Percentiles rank a stretch among this genome's conserved stretches.
Evolutionary conservation across 345 rosid genomes (phyloP).

Genomic region (Dipteronia sinensis): DNA sequence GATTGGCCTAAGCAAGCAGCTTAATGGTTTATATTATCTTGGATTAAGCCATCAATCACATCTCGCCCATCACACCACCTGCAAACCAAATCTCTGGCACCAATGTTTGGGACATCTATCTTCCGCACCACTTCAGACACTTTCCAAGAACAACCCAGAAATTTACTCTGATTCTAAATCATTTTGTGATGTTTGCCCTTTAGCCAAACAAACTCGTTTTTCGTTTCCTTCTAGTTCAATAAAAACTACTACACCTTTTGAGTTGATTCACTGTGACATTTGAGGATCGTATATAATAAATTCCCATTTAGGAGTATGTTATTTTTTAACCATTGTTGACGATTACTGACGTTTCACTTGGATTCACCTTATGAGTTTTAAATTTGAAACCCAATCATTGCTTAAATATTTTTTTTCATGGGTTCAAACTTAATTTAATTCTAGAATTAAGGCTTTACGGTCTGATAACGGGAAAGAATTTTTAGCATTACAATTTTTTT

Average conservation of each 20-base stretch:
- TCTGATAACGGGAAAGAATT: slow-evolving; percentile 18
- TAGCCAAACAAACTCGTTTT: neutral
- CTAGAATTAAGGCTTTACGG: neutral
- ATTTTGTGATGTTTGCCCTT: neutral
- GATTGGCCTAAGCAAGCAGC: slow-evolving; percentile 17
- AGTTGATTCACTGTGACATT: slow-evolving; percentile 12
- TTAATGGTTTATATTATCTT: neutral
- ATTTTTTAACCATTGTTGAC: neutral
- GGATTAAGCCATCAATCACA: neutral
- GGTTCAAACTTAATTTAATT: slow-evolving; percentile 10
- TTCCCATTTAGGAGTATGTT: neutral
- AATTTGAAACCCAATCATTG: neutral
- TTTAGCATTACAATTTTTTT: neutral
- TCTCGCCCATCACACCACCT: neutral
- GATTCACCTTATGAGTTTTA: slow-evolving; percentile 14
- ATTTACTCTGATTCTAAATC: neutral
- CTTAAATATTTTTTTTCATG: neutral
- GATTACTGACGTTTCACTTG: slow-evolving; percentile 11
- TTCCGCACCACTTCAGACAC: neutral
- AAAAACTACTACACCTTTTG: neutral
- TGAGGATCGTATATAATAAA: neutral
- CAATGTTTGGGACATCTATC: neutral
- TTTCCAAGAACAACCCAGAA: neutral
- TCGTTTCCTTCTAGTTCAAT: neutral
- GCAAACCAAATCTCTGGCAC: slow-evolving; percentile 11